Base-by-base conservation (phyloP, 495 filamentous ascomycete genomes). In the Penicillium nucicola region DNA sequence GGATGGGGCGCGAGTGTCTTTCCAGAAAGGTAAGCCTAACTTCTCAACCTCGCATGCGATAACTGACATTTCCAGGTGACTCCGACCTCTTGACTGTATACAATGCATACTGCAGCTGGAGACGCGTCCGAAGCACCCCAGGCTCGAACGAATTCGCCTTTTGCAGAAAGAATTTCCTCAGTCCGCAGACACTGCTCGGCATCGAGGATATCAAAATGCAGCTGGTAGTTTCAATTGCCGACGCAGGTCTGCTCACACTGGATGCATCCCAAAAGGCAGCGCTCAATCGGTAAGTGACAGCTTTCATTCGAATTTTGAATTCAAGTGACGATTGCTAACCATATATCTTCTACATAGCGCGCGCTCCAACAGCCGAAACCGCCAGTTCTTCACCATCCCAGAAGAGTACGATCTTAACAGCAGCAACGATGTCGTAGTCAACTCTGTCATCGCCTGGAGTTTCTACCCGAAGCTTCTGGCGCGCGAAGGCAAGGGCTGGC, bases 171-270 rank as follows among this genome's bases (percentile, higher is more conserved):
- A 96, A 93, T 66, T 97, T 87, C 61, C 80, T 98, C 43, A 90
- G 82, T 14, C 72, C 80, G 4, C 91, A 95, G 62, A 92, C 88
- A 0, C 76, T 98, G 0, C 78, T 81, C 13, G 92, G 88, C 44
- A 96, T 98, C 53, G 93, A 98, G 60, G 93, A 98, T 55, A 72
- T 97, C 35, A 97, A 97, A 61, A 87, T 86, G 17, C 93, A 98
- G 55, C 81, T 98, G 4, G 69, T 95, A 2, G 83, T 87, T 4
- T 84, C 86, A 2, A 77, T 97, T 0, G 85, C 84, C 10, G 93
- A 97, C 56, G 84, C 90, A 1, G 88, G 89, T 0, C 86, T 95
- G 47, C 66, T 97, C 11, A 81, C 72, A 32, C 79, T 98, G 1
- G 85, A 86, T 2, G 69, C 78, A 1, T 74, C 78, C 2, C 91